Percentiles rank a stretch among this genome's conserved stretches.
Conservation (phyloP, 805 yeast species). For the Teunomyces lycoperdinae region DNA sequence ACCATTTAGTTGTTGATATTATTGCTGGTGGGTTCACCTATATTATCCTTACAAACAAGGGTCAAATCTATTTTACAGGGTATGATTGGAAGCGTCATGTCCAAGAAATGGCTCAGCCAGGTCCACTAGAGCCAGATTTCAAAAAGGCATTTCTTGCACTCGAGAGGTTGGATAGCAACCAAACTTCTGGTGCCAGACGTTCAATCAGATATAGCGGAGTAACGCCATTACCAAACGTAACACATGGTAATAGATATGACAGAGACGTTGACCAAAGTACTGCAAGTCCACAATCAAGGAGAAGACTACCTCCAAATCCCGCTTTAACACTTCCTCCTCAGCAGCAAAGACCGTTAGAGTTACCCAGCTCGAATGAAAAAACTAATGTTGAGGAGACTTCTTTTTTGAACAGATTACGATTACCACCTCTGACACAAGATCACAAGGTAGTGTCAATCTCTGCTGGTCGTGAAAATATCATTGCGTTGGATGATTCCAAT, state of each 20-base stretch:
- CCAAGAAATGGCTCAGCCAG: conserved; percentile 22
- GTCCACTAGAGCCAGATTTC: conserved; percentile 18
- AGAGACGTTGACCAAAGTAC: conserved; percentile 1
- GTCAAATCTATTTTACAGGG: conserved; percentile 57
- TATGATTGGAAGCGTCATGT: conserved; percentile 18
- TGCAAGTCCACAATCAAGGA: conserved; percentile 7
- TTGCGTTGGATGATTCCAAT: conserved; percentile 53
- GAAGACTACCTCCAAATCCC: conserved; percentile 14
- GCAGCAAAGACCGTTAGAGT: neutral
- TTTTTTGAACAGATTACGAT: conserved; percentile 22
- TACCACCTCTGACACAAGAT: conserved; percentile 12
- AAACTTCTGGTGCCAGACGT: conserved; percentile 6
- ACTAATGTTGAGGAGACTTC: conserved; percentile 6
- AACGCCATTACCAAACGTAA: conserved; percentile 1
- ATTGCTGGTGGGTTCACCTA: conserved; percentile 66
- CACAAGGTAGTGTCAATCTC: conserved; percentile 46
- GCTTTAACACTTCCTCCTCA: conserved; percentile 24
- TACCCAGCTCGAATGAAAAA: neutral
- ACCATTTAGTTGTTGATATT: conserved; percentile 41
- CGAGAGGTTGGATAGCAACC: neutral
- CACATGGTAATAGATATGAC: conserved; percentile 10
- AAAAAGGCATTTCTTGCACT: conserved; percentile 11
- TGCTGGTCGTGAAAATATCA: conserved; percentile 63
- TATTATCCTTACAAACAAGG: conserved; percentile 53
- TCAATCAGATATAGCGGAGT: conserved; percentile 10